Percentiles rank a stretch among this genome's conserved stretches.
Evolutionary conservation across 192 early-diverging fungal genomes (phyloP).

Genomic region (Backusella psychrophila): DNA sequence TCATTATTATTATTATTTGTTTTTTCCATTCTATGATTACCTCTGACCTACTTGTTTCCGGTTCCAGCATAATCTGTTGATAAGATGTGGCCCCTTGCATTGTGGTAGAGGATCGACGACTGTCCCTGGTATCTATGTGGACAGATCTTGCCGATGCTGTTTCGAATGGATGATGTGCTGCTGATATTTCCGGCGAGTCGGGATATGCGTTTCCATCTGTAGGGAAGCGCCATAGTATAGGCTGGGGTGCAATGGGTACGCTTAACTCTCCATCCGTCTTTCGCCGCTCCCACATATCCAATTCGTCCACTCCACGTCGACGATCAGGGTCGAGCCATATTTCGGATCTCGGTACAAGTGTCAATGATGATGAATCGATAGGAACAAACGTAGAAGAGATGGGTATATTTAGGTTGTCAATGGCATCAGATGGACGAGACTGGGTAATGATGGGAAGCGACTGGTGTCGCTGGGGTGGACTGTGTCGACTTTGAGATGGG

Average conservation of each 20-base stretch:
- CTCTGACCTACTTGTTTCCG: conserved; percentile 4
- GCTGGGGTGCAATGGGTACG: background rate
- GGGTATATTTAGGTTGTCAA: conserved; percentile 6
- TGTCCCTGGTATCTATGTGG: background rate
- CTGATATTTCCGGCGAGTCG: conserved; percentile 3
- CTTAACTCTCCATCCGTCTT: background rate
- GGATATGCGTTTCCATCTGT: conserved; percentile 5
- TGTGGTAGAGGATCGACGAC: background rate
- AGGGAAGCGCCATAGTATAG: conserved; percentile 5
- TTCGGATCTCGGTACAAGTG: conserved; percentile 20
- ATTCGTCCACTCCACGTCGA: conserved; percentile 25
- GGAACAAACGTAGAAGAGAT: conserved; percentile 25
- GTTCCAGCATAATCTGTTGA: background rate
- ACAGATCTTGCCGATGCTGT: background rate
- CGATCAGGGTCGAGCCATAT: conserved; percentile 19
- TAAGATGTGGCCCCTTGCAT: background rate
- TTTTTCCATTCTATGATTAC: background rate
- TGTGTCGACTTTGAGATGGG: background rate
- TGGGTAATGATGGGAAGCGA: background rate
- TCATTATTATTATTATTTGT: background rate
- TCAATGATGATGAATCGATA: conserved; percentile 15
- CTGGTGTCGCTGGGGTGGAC: background rate
- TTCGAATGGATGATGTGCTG: background rate
- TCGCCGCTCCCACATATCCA: conserved; percentile 27
- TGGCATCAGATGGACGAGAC: background rate